phyloP scores from a whole-genome alignment of 805 yeast genomes.

The Lachancea waltii region DNA sequence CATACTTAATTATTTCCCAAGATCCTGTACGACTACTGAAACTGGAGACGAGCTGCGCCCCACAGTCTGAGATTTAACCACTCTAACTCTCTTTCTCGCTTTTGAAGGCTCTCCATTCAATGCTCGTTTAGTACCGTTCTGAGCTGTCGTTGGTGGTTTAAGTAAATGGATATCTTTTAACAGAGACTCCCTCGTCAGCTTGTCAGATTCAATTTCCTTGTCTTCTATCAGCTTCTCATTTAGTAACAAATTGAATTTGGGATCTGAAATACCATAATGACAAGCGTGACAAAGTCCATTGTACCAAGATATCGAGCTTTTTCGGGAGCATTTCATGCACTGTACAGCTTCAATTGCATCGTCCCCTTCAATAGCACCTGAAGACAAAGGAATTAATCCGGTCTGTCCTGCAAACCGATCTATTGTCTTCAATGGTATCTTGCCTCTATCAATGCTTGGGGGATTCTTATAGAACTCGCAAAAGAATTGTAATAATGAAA shows the following conservation, averaged over 20 bases:
- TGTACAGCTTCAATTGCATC: not conserved
- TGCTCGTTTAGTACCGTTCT: not conserved
- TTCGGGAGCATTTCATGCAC: slow-evolving; percentile 17
- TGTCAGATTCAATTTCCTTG: not conserved
- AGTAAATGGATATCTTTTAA: not conserved
- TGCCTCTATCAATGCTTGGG: not conserved
- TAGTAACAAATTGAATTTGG: not conserved
- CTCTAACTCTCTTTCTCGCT: not conserved
- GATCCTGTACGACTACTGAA: not conserved
- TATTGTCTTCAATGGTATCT: not conserved
- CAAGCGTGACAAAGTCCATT: slow-evolving; percentile 18
- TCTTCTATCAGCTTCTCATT: slow-evolving; percentile 1
- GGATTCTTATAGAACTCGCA: slow-evolving; percentile 8
- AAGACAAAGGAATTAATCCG: no score
- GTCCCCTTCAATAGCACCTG: no score
- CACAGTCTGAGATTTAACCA: not conserved
- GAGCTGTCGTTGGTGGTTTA: no score
- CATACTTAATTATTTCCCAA: no score
- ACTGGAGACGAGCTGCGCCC: no score
- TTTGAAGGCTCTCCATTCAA: not conserved
- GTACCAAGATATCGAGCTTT: slow-evolving; percentile 19
- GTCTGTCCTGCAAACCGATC: no score
- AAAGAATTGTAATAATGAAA: slow-evolving; percentile 11
- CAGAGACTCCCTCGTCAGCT: not conserved
- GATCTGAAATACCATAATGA: slow-evolving; percentile 9